Base-by-base conservation (phyloP, 768 basidiomycete species). In the Hysterangium stoloniferum region DNA sequence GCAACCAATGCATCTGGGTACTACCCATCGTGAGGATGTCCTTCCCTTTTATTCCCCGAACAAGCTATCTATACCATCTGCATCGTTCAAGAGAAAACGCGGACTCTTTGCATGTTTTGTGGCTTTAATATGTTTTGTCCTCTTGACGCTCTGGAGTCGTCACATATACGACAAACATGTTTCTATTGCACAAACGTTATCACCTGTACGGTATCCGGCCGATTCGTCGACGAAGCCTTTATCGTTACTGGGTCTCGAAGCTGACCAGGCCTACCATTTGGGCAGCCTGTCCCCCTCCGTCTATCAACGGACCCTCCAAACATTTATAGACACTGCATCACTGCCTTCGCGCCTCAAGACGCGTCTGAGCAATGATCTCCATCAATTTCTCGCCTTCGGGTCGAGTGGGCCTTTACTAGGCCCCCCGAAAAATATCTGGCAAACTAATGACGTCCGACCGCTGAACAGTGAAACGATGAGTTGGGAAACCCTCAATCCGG, bases 261-360 rank as follows among this genome's bases (percentile, higher is more conserved):
- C 49, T 17, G 49, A 51, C 13, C 22, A 42, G 24, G 20, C 24
- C n/a, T 51, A 51, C 32, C 37, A 51, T 41, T 51, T 51, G 22
- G 49, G 49, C 11, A 25, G 38, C 6, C 19, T 51, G 29, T 51
- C 49, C 15, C 37, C 28, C 11, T 15, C 38, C 7, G 20, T 13
- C 9, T 51, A 51, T 28, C 25, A 22, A 6, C 12, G 13, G 15
- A 41, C 49, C 17, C 38, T 51, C 6, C 27, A 42, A 27, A 12
- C 27, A 11, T 51, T 51, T 20, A 42, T 51, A 11, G 20, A 40
- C 24, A 32, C 29, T n/a, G 27, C 49, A 9, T 45, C n/a, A n/a
- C 74, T 4, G 64, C 66, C 4, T 38, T 67, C 2, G 52, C 64
- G 48, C 57, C 71, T 9, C 55, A 58, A 19, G 66, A 64, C 54